Percentiles rank a stretch among this genome's conserved stretches.
Evolutionary conservation across 2,329 filamentous ascomycete species (phyloP).

Genomic region (Hymenoscyphus occultus): DNA sequence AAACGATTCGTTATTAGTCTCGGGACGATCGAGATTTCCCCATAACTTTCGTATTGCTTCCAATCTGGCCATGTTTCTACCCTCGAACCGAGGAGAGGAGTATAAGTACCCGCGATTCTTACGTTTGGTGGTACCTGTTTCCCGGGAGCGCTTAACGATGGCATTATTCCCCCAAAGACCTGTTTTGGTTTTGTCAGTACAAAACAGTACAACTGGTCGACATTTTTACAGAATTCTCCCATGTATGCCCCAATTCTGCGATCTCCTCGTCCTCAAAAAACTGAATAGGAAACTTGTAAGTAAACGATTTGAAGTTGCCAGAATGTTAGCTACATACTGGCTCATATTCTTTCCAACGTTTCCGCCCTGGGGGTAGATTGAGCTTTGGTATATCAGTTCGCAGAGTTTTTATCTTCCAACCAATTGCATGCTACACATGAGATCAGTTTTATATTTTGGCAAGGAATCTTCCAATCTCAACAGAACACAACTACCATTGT

Average conservation of each 20-base stretch:
- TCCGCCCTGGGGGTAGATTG: neutral
- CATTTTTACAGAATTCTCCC: neutral
- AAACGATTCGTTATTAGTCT: neutral
- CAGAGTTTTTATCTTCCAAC: neutral
- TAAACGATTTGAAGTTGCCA: neutral
- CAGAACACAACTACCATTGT: neutral
- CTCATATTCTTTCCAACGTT: neutral
- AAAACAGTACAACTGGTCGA: neutral
- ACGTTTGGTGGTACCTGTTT: no score
- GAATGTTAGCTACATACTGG: neutral
- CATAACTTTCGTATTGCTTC: neutral
- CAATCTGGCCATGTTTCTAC: neutral
- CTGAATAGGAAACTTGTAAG: neutral
- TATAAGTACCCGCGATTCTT: no score
- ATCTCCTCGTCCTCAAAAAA: neutral
- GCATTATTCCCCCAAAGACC: neutral
- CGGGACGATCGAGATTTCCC: neutral
- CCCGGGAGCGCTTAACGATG: neutral
- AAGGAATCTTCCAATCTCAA: no score
- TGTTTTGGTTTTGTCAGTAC: neutral
- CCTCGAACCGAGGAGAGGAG: neutral
- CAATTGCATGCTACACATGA: neutral
- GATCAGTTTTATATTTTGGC: neutral
- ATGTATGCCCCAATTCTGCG: neutral
- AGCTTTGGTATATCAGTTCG: neutral